phyloP scores from a whole-genome alignment of 495 filamentous ascomycete species.

The Pyrenopolyporus hunteri region DNA sequence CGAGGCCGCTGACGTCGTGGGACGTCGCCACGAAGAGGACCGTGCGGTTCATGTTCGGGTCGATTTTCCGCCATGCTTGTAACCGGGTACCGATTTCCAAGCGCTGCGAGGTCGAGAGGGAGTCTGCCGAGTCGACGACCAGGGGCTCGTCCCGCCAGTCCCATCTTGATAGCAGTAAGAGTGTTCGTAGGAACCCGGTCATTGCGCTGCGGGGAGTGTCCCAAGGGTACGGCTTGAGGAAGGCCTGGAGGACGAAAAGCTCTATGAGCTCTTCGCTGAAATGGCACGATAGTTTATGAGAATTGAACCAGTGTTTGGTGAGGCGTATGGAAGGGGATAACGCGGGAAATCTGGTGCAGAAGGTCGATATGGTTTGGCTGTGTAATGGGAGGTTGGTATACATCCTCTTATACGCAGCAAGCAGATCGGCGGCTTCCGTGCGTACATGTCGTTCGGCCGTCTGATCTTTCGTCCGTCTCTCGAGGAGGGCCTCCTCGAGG shows the following conservation, averaged over 20 bases:
- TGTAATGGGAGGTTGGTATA: slow-evolving; percentile 78
- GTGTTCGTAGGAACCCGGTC: slow-evolving; percentile 80
- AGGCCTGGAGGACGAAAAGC: slow-evolving; percentile 73
- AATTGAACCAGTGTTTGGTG: slow-evolving; percentile 86
- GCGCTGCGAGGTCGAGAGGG: slow-evolving; percentile 61
- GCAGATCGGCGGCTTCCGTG: slow-evolving; percentile 68
- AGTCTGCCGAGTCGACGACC: slow-evolving; percentile 71
- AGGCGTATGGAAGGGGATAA: slow-evolving; percentile 87
- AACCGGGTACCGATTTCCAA: slow-evolving; percentile 71
- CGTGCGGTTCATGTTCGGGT: slow-evolving; percentile 84
- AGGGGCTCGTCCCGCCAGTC: slow-evolving; percentile 87
- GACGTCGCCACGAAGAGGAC: slow-evolving; percentile 83
- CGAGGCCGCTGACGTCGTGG: slow-evolving; percentile 74
- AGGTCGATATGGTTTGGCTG: slow-evolving; percentile 76
- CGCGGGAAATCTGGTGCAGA: slow-evolving; percentile 80
- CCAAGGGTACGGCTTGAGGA: slow-evolving; percentile 86
- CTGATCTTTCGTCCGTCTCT: slow-evolving; percentile 77
- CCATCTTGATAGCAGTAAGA: slow-evolving; percentile 80
- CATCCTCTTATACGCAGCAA: slow-evolving; percentile 71
- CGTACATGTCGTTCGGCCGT: slow-evolving; percentile 62
- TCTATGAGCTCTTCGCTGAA: slow-evolving; percentile 83
- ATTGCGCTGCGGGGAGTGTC: slow-evolving; percentile 74
- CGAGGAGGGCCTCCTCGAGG: slow-evolving; percentile 80
- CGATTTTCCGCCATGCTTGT: slow-evolving; percentile 80
- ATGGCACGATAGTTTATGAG: slow-evolving; percentile 78